phyloP scores from a whole-genome alignment of 257 asterid genomes.

The Anisodus tanguticus region DNA sequence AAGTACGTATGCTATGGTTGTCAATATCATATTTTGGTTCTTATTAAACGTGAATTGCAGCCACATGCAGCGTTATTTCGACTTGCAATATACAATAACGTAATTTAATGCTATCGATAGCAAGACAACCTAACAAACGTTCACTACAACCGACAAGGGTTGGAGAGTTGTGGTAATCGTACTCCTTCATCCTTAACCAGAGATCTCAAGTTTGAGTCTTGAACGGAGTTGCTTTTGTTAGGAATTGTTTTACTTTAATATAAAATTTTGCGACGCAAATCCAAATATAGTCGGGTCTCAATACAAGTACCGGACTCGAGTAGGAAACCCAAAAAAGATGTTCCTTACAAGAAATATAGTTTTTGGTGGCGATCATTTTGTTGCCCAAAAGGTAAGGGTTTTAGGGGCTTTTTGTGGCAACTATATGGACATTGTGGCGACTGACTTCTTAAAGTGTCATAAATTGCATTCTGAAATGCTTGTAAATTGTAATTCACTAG shows the following conservation, averaged over 20 bases:
- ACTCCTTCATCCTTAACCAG: not conserved
- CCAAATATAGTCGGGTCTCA: not conserved
- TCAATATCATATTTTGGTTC: not conserved
- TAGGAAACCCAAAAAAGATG: not conserved
- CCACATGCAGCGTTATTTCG: not conserved
- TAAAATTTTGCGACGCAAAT: no score
- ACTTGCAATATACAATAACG: not conserved
- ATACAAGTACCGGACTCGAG: not conserved
- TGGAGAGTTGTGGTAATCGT: accelerated
- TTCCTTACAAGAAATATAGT: not conserved
- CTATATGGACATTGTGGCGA: not conserved
- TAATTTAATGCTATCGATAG: not conserved
- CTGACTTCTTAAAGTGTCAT: not conserved
- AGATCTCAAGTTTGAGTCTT: not conserved
- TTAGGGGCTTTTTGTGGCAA: not conserved
- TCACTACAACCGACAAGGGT: not conserved
- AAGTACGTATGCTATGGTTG: not conserved
- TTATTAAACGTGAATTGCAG: not conserved
- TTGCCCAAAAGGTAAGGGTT: not conserved
- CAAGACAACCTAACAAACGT: not conserved
- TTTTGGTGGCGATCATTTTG: not conserved
- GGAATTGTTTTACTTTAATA: not conserved
- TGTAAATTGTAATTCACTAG: not conserved
- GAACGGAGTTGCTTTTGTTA: not conserved
- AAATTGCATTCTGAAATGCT: not conserved